Conservation (phyloP, 139 green algal species). For the Chlorella vulgaris region DNA sequence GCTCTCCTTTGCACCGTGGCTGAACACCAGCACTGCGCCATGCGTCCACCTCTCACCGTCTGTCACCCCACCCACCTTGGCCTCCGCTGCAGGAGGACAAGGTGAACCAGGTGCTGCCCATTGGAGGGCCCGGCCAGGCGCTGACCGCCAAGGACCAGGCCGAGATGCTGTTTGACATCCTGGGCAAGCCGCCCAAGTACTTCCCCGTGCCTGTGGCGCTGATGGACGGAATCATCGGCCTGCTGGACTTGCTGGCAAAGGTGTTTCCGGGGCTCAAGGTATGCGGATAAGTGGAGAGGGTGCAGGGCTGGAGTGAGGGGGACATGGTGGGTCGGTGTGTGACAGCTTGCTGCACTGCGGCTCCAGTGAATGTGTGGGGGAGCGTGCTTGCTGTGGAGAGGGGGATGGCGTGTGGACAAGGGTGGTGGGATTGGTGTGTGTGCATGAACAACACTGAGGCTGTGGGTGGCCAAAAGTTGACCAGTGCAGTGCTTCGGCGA, state of each 20-base stretch:
- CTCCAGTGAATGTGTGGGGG: no score
- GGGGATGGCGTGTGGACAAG: no score
- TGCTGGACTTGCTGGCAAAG: conserved; percentile 84
- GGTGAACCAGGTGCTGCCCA: conserved; percentile 87
- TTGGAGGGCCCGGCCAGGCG: conserved; percentile 92
- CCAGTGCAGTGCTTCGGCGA: no score
- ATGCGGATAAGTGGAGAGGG: not conserved
- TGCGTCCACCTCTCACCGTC: no score
- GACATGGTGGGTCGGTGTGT: not conserved
- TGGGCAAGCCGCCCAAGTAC: conserved; percentile 81
- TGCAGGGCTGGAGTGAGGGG: not conserved
- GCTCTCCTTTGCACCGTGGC: no score
- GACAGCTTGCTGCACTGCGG: no score
- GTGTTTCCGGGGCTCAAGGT: conserved; percentile 88
- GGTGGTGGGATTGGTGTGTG: no score
- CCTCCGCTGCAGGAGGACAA: conserved; percentile 40
- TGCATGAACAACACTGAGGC: no score
- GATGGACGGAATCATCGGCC: conserved; percentile 96
- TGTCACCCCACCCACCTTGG: not conserved
- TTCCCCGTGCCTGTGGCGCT: conserved; percentile 91
- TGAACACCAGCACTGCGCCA: no score
- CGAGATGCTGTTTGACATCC: conserved; percentile 91
- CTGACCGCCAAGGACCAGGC: conserved; percentile 90
- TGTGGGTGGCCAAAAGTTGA: no score
- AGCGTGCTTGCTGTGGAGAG: no score